Evolutionary conservation across 768 basidiomycete genomes (phyloP).

Genomic region (Clathrus columnatus): DNA sequence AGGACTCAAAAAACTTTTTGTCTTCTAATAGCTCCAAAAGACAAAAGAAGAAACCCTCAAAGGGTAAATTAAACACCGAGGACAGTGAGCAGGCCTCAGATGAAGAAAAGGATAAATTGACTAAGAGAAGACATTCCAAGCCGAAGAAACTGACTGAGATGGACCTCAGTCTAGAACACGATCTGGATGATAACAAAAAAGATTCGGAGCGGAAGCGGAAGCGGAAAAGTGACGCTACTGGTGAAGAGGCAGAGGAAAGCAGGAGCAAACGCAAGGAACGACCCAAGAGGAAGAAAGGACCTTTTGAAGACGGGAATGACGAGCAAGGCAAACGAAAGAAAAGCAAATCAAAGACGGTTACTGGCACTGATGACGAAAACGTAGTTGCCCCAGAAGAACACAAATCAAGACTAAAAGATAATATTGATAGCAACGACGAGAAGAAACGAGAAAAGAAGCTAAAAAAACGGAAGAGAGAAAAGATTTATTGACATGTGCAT

Average conservation of each 20-base stretch:
- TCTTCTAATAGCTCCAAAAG: not conserved
- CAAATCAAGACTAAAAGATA: too few relatives aligned
- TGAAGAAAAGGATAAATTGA: not conserved
- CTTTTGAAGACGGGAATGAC: too few relatives aligned
- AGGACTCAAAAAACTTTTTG: not conserved
- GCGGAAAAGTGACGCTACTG: not conserved
- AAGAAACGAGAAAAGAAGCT: not conserved
- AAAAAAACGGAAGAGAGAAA: not conserved
- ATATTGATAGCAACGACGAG: too few relatives aligned
- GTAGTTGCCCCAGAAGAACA: too few relatives aligned
- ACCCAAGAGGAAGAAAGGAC: too few relatives aligned
- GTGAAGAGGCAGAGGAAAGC: not conserved
- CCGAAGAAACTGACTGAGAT: not conserved
- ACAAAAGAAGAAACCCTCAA: not conserved
- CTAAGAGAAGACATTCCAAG: not conserved
- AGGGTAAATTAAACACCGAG: not conserved
- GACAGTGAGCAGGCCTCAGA: not conserved
- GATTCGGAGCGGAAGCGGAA: not conserved
- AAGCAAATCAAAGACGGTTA: too few relatives aligned
- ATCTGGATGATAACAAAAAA: not conserved
- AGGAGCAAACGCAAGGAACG: too few relatives aligned
- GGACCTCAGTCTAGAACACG: not conserved
- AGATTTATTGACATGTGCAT: not conserved
- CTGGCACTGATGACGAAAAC: too few relatives aligned
- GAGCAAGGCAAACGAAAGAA: conserved; percentile 1